Evolutionary conservation across 768 basidiomycete species (phyloP).

Genomic region (Macrolepiota albuminosa): DNA sequence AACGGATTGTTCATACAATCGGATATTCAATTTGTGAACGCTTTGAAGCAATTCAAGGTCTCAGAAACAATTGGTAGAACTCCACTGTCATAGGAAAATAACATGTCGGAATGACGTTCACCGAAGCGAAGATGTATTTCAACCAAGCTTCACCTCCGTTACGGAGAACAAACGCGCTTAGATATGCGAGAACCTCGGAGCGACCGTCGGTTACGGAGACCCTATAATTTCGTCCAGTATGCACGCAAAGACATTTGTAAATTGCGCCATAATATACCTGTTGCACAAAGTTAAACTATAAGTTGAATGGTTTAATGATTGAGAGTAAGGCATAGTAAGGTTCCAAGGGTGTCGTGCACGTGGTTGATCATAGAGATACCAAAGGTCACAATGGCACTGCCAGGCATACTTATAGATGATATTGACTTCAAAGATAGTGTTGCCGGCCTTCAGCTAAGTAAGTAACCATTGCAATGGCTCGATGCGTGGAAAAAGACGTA

Average conservation of each 20-base stretch:
- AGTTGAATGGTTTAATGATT: too few species aligned
- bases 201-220: not conserved
- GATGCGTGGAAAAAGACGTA: too few species aligned
- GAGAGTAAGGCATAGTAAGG: too few species aligned
- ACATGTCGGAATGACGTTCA: too few species aligned
- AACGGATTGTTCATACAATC: not conserved
- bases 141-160: not conserved
- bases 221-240: not conserved
- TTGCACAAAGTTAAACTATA: not conserved
- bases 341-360: too few species aligned
- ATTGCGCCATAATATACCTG: too few species aligned
- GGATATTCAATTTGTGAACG: not conserved
- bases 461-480: too few species aligned
- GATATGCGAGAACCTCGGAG: not conserved
- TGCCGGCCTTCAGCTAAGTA: too few species aligned
- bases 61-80: not conserved
- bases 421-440: too few species aligned
- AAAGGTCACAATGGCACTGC: too few species aligned
- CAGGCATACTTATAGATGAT: too few species aligned
- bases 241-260: not conserved
- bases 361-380: too few species aligned
- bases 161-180: not conserved
- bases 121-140: not conserved
- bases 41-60: not conserved
- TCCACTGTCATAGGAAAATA: not conserved